Base-by-base conservation (phyloP, 176 grass and related monocot species). In the Lolium perenne region DNA sequence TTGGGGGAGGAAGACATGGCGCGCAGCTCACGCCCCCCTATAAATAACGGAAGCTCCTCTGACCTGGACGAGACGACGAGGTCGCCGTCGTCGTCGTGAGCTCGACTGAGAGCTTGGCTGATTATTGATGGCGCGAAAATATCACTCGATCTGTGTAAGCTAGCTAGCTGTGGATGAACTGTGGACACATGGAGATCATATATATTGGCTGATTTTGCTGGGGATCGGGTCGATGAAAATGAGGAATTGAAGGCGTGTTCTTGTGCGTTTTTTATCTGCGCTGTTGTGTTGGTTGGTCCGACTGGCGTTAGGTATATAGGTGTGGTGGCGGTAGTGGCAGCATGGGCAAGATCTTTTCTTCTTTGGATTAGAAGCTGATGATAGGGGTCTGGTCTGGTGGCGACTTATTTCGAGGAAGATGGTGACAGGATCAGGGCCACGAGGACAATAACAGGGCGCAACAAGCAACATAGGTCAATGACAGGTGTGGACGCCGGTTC, bases 41-140 rank as follows among this genome's bases (percentile, higher is more conserved):
- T 86, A 87, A 87, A 79, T 88, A 83, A 67, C 83, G 68, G 62
- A 74, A 71, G 16, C 60, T 84, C n/a, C n/a, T n/a, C 81, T 61
- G 89, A 84, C 60, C 85, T 76, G 85, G 85, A 83, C 35, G 38
- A 18, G 66, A 38, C 66, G 35, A 40, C 66, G 66, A 41, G 46
- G 47, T 51, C 46, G 72, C 2, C 68, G 38, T 45, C 72, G 72
- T 0, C n/a, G 38, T 14, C 1, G 18, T 21, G n/a, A 74, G 71
- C 72, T 76, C 23, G n/a, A n/a, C n/a, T n/a, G n/a, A n/a, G 32
- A 50, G 69, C 5, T 32, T 53, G 68, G 2, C 32, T n/a, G n/a
- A n/a, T n/a, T n/a, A n/a, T n/a, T 35, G 32, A 87, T 66, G 50
- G 73, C 63, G 66, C 38, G 22, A 58, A 91, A 51, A 80, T 76